These are phyloP conservation scores for Boletus reticulatus DNA, from an alignment of 768 basidiomycete genomes.

Conservation along the genomic window DNA sequence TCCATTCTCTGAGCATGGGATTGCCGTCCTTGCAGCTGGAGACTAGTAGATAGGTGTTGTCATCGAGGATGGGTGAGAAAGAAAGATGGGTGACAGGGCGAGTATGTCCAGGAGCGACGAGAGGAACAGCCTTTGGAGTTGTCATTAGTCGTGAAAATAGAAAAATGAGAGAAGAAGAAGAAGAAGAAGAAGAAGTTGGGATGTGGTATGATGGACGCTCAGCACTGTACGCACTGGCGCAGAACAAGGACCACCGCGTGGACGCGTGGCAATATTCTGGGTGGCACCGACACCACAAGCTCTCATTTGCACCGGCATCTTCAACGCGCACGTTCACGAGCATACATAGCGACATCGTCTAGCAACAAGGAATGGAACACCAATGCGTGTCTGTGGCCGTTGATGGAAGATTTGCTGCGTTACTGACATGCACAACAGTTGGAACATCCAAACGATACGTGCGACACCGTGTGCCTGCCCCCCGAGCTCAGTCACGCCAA, in stretches of 20 bases:
- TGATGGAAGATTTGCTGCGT: no score
- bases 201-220: conserved; percentile 40
- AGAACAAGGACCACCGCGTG: conserved; percentile 3
- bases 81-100: conserved; percentile 91
- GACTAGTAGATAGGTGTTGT: conserved; percentile 85
- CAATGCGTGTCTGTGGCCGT: no score
- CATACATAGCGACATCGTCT: no score
- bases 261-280: conserved; percentile 15
- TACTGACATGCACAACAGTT: no score
- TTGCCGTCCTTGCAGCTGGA: conserved; percentile 99
- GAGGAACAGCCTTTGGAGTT: conserved; percentile 64
- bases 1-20: conserved; percentile 95
- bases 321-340: no score
- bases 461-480: no score
- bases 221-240: conserved; percentile 33
- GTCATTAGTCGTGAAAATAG: conserved; percentile 53
- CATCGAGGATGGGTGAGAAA: conserved; percentile 83
- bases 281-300: not conserved
- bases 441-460: no score
- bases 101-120: conserved; percentile 84
- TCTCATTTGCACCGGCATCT: no score
- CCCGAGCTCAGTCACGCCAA: no score
- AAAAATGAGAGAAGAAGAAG: not conserved
- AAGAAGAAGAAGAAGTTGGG: not conserved
- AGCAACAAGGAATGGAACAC: no score